Percentiles rank a stretch among this genome's conserved stretches.
Evolutionary conservation across 2,329 filamentous ascomycete species (phyloP).

Genomic region (Aspergillus neotritici): DNA sequence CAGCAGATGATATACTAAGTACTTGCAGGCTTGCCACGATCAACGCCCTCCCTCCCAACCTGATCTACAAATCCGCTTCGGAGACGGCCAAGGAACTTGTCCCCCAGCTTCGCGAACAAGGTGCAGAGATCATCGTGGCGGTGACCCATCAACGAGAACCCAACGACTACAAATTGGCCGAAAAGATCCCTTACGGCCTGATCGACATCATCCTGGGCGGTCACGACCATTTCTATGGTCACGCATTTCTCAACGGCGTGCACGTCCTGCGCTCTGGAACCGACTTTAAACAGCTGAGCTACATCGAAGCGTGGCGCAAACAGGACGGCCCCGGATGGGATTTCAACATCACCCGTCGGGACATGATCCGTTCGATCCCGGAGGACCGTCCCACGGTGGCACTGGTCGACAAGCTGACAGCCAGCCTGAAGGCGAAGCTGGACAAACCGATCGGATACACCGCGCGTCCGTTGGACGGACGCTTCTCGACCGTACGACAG

Average conservation of each 20-base stretch:
- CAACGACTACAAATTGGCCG: conserved; percentile 80
- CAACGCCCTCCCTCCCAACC: conserved; percentile 73
- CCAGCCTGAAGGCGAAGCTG: conserved; percentile 67
- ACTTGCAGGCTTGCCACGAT: conserved; percentile 65
- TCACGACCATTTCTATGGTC: conserved; percentile 83
- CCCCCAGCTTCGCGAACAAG: conserved; percentile 65
- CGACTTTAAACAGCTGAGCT: conserved; percentile 89
- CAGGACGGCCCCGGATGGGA: conserved; percentile 59
- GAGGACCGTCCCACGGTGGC: conserved; percentile 57
- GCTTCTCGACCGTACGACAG: conserved; percentile 74
- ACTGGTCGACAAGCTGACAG: conserved; percentile 64
- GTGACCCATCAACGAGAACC: conserved; percentile 82
- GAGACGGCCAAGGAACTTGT: conserved; percentile 70
- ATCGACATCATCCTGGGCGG: conserved; percentile 84
- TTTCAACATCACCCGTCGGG: conserved; percentile 68
- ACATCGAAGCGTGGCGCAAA: conserved; percentile 68
- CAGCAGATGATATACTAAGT: conserved; percentile 2
- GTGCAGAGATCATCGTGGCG: conserved; percentile 76
- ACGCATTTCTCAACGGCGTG: conserved; percentile 69
- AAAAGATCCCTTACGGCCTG: conserved; percentile 61
- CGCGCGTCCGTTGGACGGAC: conserved; percentile 72
- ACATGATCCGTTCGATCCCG: conserved; percentile 63
- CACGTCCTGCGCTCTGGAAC: conserved; percentile 83
- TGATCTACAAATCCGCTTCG: conserved; percentile 75
- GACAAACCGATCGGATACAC: conserved; percentile 82